phyloP scores from a whole-genome alignment of 2,329 filamentous ascomycete genomes.

The Colletotrichum eremochloae region DNA sequence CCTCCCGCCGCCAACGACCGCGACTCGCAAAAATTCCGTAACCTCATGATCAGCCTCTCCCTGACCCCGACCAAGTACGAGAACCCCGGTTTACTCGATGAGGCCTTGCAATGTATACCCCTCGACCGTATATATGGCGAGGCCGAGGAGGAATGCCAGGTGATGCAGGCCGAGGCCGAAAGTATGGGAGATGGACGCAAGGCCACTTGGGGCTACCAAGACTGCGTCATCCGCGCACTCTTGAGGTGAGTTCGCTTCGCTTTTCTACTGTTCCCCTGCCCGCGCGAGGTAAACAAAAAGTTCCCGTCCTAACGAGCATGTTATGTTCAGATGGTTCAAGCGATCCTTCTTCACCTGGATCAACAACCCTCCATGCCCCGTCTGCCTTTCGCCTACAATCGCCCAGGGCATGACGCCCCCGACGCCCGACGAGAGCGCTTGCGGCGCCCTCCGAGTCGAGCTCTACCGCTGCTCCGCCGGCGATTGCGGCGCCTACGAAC shows the following conservation, averaged over 20 bases:
- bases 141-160: conserved; percentile 92
- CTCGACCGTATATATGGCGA: conserved; percentile 93
- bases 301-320: conserved; percentile 27
- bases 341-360: conserved; percentile 95
- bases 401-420: conserved; percentile 87
- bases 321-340: conserved; percentile 85
- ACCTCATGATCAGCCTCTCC: conserved; percentile 86
- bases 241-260: conserved; percentile 65
- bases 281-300: neutral
- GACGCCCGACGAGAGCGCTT: conserved; percentile 88
- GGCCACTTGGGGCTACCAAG: conserved; percentile 96
- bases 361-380: conserved; percentile 90
- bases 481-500: conserved; percentile 82
- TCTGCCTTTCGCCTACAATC: conserved; percentile 86
- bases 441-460: conserved; percentile 88
- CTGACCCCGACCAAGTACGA: conserved; percentile 94
- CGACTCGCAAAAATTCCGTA: conserved; percentile 81
- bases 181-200: conserved; percentile 85
- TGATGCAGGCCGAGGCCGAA: conserved; percentile 87
- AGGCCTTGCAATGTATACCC: conserved; percentile 88
- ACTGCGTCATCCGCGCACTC: conserved; percentile 92
- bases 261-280: neutral
- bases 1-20: conserved; percentile 76
- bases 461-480: conserved; percentile 87
- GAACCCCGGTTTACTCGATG: conserved; percentile 93